Base-by-base conservation (phyloP, 768 basidiomycete genomes). In the Gautieria morchelliformis region DNA sequence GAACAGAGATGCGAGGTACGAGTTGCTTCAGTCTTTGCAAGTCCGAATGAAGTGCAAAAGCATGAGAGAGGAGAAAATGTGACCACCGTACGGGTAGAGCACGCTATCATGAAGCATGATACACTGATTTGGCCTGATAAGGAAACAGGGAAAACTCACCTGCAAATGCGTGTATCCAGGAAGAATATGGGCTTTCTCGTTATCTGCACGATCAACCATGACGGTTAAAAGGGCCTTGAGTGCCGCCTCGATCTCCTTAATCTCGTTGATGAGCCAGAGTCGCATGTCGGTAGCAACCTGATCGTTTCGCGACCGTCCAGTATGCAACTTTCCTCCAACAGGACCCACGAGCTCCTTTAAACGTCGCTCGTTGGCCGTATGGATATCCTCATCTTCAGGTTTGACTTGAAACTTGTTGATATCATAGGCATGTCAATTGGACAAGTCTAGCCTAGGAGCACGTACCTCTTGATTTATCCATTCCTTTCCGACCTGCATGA, bases 51-150 rank as follows among this genome's bases (percentile, higher is more conserved):
- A 97, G 93, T 22, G 93, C 91, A 65, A 91, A 89, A 5, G 93
- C 93, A 70, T 99, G 93, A 20, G 93, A 95, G 54, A 98, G 81
- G 46, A 99, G 78, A 53, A 96, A 81, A 71, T 99, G 96, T 0
- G 96, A 94, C 96, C 96, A 99, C 61, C 96, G 85, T 67, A 99
- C 95, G 37, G 96, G 96, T 78, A 97, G 94, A 19, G 87, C 96
- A 40, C 96, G 88, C 95, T 99, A 63, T 20, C 1, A 10, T 37
- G 50, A 27, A 27, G 51, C 35, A 52, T 52, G 27, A 27, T 40
- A 52, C 10, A 22, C 40, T 9, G 6, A 24, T 12, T 15, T 11
- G 6, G 7, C 17, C 14, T 35, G 17, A 35, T 30, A 24, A 30
- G 20, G 44, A 19, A n/a, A 41, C 20, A 27, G n/a, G 41, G 32